Conservation (phyloP, 192 early-diverging fungal species). For the Obelidium mucronatum region DNA sequence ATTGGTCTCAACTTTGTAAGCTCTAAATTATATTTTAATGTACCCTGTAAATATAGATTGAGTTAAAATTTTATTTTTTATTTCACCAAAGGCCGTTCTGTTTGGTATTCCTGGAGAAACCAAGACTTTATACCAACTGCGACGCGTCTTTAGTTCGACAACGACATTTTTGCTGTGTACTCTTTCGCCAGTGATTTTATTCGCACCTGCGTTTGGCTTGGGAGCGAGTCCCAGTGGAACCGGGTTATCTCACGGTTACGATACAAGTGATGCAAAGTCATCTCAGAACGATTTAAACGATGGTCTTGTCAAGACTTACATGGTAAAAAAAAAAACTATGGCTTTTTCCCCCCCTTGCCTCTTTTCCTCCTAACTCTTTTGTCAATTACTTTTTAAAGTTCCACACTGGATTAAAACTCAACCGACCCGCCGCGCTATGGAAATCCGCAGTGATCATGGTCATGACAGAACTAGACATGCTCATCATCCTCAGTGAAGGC, state of each 20-base stretch:
- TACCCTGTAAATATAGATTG: too few relatives aligned
- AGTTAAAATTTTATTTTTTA: too few relatives aligned
- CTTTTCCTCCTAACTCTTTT: background rate
- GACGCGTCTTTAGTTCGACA: background rate
- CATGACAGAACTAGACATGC: background rate
- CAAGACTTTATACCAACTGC: background rate
- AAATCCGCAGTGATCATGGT: slow-evolving; percentile 2
- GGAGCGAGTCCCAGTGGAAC: too few relatives aligned
- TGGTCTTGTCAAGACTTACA: background rate
- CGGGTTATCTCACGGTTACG: too few relatives aligned
- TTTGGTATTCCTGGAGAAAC: background rate
- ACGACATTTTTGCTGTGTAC: background rate
- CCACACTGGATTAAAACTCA: background rate
- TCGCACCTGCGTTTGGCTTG: background rate
- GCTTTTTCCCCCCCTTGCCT: too few relatives aligned
- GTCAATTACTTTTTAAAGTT: background rate
- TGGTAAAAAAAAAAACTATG: background rate
- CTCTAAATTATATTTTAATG: too few relatives aligned
- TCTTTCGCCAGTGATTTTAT: background rate
- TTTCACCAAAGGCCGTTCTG: background rate
- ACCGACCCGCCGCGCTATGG: background rate
- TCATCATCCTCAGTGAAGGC: background rate
- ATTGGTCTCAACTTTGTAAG: background rate
- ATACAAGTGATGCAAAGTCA: background rate
- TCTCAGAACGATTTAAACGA: background rate